Percentiles rank a stretch among this genome's conserved stretches.
These are phyloP conservation scores for Moringa oleifera DNA, from an alignment of 345 rosid species.

Conservation along the genomic window DNA sequence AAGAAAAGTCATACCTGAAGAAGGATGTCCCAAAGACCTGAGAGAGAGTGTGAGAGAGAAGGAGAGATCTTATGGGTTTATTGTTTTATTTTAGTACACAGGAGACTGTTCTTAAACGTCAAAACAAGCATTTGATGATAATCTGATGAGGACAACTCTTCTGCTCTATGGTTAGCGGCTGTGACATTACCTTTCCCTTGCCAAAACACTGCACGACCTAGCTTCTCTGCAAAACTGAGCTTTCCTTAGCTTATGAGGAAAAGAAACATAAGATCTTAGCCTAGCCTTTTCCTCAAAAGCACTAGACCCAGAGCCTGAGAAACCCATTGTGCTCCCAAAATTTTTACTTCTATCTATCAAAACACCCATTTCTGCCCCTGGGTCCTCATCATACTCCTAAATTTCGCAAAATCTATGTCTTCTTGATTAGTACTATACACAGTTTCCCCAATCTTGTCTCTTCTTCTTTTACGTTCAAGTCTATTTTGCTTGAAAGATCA, in stretches of 20 bases:
- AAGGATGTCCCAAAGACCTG: conserved; percentile 17
- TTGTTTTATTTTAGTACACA: no score
- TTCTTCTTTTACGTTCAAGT: no score
- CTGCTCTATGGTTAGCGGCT: conserved; percentile 16
- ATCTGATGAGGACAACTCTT: conserved; percentile 30
- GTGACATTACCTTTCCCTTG: conserved; percentile 19
- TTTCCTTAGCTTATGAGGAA: conserved; percentile 11
- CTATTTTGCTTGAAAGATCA: no score
- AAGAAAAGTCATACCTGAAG: conserved; percentile 28
- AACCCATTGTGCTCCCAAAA: not conserved
- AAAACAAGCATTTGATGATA: conserved; percentile 20
- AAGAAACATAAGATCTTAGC: not conserved
- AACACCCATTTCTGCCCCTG: no score
- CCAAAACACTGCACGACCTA: conserved; percentile 12
- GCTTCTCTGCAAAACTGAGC: conserved; percentile 1
- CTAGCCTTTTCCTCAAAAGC: no score
- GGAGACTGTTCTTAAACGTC: conserved; percentile 13
- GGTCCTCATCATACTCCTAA: no score
- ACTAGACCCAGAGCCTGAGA: not conserved
- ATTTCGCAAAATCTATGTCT: not conserved
- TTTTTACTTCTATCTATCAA: no score
- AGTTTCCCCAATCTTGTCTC: no score
- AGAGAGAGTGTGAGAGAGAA: no score
- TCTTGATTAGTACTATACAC: no score
- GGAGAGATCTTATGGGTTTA: no score